These are phyloP conservation scores for Acer negundo DNA, from an alignment of 345 rosid genomes.

Conservation along the genomic window DNA sequence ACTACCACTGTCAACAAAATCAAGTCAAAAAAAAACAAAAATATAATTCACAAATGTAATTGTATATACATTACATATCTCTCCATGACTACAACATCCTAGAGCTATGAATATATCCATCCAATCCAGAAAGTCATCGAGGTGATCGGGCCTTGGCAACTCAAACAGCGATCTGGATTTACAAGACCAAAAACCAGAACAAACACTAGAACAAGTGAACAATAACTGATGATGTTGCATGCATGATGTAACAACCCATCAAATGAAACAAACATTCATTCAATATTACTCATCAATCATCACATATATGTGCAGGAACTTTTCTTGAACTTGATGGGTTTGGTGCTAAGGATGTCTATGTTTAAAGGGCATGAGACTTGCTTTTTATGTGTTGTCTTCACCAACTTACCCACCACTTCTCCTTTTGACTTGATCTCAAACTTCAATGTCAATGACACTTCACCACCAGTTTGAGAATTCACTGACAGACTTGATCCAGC, in stretches of 20 bases:
- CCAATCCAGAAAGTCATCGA: background rate
- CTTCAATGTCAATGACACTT: conserved; percentile 48
- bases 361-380: conserved; percentile 59
- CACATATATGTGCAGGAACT: conserved; percentile 36
- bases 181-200: too few species aligned
- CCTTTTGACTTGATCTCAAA: conserved; percentile 66
- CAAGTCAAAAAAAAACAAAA: background rate
- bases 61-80: background rate
- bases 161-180: too few species aligned
- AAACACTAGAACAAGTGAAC: too few species aligned
- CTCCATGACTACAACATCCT: background rate
- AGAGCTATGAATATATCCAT: background rate
- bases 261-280: conserved; percentile 11
- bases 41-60: background rate
- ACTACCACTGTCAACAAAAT: background rate
- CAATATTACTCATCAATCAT: too few species aligned
- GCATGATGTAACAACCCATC: background rate
- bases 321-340: conserved; percentile 60
- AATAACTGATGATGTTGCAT: too few species aligned
- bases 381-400: conserved; percentile 60
- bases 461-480: conserved; percentile 41
- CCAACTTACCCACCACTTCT: conserved; percentile 79
- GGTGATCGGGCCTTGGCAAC: too few species aligned
- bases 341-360: conserved; percentile 51
- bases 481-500: conserved; percentile 62